These are phyloP conservation scores for Zelonia costaricensis DNA, from an alignment of 208 protist genomes.

Conservation along the genomic window DNA sequence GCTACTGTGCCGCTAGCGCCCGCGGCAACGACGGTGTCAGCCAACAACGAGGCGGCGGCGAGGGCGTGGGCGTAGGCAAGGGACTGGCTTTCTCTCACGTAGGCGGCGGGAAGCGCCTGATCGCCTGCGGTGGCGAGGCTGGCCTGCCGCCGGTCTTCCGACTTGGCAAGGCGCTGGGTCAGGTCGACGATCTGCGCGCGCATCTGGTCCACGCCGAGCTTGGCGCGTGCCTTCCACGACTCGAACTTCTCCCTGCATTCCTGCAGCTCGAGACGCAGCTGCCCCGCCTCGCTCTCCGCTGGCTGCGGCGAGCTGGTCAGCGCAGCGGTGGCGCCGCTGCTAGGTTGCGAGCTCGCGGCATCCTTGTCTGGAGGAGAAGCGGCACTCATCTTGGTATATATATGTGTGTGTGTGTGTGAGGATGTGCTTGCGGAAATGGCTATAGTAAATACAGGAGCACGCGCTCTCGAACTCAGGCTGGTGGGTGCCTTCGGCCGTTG, in stretches of 20 bases:
- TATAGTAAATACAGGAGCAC: too few species aligned
- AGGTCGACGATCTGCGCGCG: conserved; percentile 63
- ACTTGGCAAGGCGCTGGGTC: conserved; percentile 33
- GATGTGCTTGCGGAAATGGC: too few species aligned
- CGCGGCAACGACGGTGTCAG: background rate
- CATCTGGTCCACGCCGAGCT: conserved; percentile 74
- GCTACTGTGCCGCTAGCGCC: background rate
- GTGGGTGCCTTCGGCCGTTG: background rate
- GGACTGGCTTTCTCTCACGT: conserved; percentile 3
- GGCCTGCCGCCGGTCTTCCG: conserved; percentile 5
- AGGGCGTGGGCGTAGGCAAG: conserved; percentile 1
- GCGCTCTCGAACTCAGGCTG: too few species aligned
- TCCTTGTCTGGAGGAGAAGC: background rate
- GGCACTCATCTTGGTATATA: background rate
- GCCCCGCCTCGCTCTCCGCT: conserved; percentile 10
- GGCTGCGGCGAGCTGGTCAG: background rate
- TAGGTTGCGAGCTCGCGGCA: too few species aligned
- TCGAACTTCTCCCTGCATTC: conserved; percentile 62
- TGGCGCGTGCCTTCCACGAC: conserved; percentile 76
- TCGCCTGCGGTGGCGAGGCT: background rate
- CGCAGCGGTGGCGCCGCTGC: background rate
- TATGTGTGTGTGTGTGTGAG: too few species aligned
- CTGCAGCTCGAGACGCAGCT: conserved; percentile 48
- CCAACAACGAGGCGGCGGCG: conserved; percentile 16
- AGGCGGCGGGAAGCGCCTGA: background rate